A percentile compares a stretch with the other conserved stretches of the same genome.
phyloP scores from a whole-genome alignment of 345 rosid species.

The Salix udensis region DNA sequence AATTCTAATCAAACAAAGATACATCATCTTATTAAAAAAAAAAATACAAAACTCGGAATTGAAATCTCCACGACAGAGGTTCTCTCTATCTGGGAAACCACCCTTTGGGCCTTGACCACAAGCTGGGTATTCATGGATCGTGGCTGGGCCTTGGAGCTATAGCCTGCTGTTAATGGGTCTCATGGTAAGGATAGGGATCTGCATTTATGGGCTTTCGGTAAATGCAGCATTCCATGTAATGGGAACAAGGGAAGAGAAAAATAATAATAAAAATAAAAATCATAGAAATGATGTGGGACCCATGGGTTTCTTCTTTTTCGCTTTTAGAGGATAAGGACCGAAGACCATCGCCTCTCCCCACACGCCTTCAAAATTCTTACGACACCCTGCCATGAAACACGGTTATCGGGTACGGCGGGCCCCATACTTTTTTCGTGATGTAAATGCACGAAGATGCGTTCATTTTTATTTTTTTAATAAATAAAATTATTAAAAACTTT shows the following conservation, averaged over 20 bases:
- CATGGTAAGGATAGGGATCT: background rate
- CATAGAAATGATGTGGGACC: background rate
- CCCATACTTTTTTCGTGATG: slow-evolving; percentile 6
- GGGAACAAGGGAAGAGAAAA: background rate
- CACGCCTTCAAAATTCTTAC: slow-evolving; percentile 5
- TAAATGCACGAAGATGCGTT: background rate
- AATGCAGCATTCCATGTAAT: background rate
- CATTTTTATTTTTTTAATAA: background rate
- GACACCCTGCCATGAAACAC: slow-evolving; percentile 20
- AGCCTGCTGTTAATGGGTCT: background rate
- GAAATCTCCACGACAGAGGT: too few relatives aligned
- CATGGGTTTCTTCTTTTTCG: background rate
- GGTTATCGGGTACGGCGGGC: slow-evolving; percentile 25
- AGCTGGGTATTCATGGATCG: background rate
- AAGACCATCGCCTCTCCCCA: slow-evolving; percentile 4
- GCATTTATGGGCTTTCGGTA: background rate
- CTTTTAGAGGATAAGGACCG: slow-evolving; percentile 27
- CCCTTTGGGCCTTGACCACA: too few relatives aligned
- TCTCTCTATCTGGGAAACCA: too few relatives aligned
- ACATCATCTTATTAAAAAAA: too few relatives aligned
- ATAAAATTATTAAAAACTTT: too few relatives aligned
- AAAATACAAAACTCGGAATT: too few relatives aligned
- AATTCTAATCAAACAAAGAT: too few relatives aligned
- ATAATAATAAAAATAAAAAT: background rate
- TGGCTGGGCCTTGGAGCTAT: background rate